Evolutionary conservation across 1,284 basidiomycete species (phyloP), one percentile per base, ranked within the genome.

Genomic region (Ceratobasidium sp.): DNA sequence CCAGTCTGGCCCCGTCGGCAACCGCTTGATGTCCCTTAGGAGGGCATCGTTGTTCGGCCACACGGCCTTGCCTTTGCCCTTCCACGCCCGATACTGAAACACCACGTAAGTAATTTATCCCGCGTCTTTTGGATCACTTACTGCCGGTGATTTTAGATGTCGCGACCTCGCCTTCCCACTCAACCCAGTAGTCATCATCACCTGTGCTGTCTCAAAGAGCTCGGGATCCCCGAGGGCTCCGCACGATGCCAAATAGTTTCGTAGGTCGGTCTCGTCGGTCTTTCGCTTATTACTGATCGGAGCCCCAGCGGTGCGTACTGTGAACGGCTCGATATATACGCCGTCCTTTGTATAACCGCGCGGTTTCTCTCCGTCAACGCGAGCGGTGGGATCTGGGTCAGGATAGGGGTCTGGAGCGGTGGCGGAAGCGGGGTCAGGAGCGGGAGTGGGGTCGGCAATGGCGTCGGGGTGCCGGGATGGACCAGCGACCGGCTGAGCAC

Each of bases 121-220:
- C 20, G 5, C 40, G 39, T 53, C 20, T 15, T n/a, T 53, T 46
- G 33, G 12, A 5, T 28, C 2, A 20, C 72, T 75, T 15, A 75
- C 72, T 18, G 26, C 26, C 4, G 58, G 44, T 2, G 15, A 15
- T 60, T 64, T 75, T 39, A 75, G 60, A 44, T 64, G 60, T 33
- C 58, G 49, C 12, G 58, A 53, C 12, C 60, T 49, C 15, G 10
- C 60, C 13, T 40, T 12, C 20, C 51, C 51, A 26, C 63, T 55
- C 12, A 76, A 46, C 15, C 75, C 75, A 7, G 75, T 77, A 2
- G 75, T 77, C 75, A 77, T 77, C 42, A 77, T 13, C 9, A 77
- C 7, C 39, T 77, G 42, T 20, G 75, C 75, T 0, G 53, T 60
- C 28, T 44, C 63, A 12, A 77, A 77, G 20, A 49, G 12, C 2